These are phyloP conservation scores for Nitzschia inconspicua DNA, from an alignment of 108 stramenopile species.

Conservation along the genomic window DNA sequence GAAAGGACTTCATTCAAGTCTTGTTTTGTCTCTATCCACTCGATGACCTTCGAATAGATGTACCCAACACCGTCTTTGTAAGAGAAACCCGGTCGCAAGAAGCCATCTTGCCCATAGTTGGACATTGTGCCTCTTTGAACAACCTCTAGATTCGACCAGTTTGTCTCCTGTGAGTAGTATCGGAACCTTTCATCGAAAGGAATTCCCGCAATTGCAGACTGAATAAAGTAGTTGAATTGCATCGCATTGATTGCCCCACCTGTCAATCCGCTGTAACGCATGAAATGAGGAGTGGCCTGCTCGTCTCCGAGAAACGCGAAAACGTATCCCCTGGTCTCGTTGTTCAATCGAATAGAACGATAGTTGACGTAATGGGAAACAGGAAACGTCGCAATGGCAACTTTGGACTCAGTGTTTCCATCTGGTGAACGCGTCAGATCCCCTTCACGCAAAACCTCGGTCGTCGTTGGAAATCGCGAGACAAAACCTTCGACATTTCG, in stretches of 20 bases:
- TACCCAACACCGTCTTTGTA: slow-evolving; percentile 25
- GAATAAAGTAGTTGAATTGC: slow-evolving; percentile 30
- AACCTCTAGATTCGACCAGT: slow-evolving; percentile 34
- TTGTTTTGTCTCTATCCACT: slow-evolving; percentile 21
- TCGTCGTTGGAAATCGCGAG: slow-evolving; percentile 1
- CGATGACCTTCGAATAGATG: slow-evolving; percentile 25
- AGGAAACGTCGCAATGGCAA: slow-evolving; percentile 32
- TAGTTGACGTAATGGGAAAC: slow-evolving; percentile 36
- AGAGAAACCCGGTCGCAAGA: slow-evolving; percentile 35
- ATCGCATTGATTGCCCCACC: slow-evolving; percentile 35
- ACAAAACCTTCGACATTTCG: slow-evolving; percentile 31
- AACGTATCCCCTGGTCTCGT: slow-evolving; percentile 26
- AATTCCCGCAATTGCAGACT: slow-evolving; percentile 16
- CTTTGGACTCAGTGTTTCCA: slow-evolving; percentile 29
- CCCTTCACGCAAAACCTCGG: slow-evolving; percentile 25
- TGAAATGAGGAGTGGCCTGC: slow-evolving; percentile 38
- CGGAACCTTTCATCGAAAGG: slow-evolving; percentile 26
- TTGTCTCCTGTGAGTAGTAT: slow-evolving; percentile 19
- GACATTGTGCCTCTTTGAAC: slow-evolving; percentile 27
- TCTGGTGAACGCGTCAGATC: slow-evolving; percentile 23
- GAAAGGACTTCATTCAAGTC: slow-evolving; percentile 23
- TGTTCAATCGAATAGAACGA: slow-evolving; percentile 22
- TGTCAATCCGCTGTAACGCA: slow-evolving; percentile 30
- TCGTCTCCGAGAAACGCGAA: slow-evolving; percentile 34
- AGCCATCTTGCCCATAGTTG: slow-evolving; percentile 31